These are phyloP conservation scores for Nannochloris sp. DNA, from an alignment of 139 green algal species.

Conservation along the genomic window DNA sequence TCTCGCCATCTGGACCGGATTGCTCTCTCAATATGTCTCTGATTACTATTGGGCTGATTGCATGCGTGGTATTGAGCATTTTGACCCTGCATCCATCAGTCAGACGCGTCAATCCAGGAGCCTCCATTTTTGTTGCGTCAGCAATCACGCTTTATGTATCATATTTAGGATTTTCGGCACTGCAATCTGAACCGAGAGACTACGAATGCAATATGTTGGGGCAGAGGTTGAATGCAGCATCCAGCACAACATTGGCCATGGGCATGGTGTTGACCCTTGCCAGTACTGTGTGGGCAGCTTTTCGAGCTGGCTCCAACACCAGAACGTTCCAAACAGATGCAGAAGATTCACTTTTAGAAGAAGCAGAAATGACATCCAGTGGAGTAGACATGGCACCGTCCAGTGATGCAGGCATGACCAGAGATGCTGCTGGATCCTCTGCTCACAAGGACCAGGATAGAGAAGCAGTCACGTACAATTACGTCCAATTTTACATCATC, in stretches of 20 bases:
- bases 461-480: conserved; percentile 25
- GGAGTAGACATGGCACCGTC: conserved; percentile 52
- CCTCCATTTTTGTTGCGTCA: conserved; percentile 78
- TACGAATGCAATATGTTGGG: conserved; percentile 89
- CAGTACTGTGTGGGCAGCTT: conserved; percentile 77
- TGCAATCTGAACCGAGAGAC: conserved; percentile 72
- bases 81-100: conserved; percentile 51
- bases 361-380: conserved; percentile 47
- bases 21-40: conserved; percentile 87
- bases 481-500: conserved; percentile 92
- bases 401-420: background rate
- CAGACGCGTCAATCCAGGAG: conserved; percentile 7
- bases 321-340: conserved; percentile 44
- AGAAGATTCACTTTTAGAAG: conserved; percentile 16
- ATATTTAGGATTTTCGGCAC: conserved; percentile 83
- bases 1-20: conserved; percentile 62
- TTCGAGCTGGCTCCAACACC: conserved; percentile 82
- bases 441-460: background rate
- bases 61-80: conserved; percentile 50
- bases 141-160: conserved; percentile 76
- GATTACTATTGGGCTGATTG: conserved; percentile 65
- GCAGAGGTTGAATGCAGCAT: conserved; percentile 54
- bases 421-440: background rate
- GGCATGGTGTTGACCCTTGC: conserved; percentile 77
- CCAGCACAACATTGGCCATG: conserved; percentile 60